phyloP scores from a whole-genome alignment of 2,329 filamentous ascomycete species.

The Aspergillus sp. region DNA sequence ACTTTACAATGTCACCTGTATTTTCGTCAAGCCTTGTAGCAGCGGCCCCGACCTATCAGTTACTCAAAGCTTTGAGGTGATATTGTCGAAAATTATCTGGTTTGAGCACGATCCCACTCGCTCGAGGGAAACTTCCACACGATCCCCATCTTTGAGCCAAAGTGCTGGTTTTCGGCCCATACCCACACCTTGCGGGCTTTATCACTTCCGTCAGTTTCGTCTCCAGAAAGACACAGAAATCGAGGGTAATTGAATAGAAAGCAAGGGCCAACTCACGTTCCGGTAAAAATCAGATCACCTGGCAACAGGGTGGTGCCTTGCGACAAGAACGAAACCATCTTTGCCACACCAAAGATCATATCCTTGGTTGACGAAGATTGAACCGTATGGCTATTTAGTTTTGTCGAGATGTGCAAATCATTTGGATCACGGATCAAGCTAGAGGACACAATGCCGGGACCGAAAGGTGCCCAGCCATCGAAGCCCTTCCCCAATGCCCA shows the following conservation, averaged over 20 bases:
- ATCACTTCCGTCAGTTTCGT: not conserved
- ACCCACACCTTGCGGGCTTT: constrained; percentile 66
- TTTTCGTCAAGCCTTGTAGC: not conserved
- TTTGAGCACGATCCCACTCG: constrained; percentile 59
- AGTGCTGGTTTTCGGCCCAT: constrained; percentile 66
- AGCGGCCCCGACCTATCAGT: not conserved
- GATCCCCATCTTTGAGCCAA: constrained; percentile 69
- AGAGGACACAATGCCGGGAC: constrained; percentile 66
- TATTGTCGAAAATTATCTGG: constrained; percentile 44
- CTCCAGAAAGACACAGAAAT: constrained; percentile 21
- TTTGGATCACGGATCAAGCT: constrained; percentile 47
- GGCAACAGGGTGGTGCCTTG: constrained; percentile 43
- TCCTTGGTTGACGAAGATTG: constrained; percentile 52
- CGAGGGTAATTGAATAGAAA: constrained; percentile 6
- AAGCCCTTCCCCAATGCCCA: constrained; percentile 74
- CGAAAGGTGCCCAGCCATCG: constrained; percentile 72
- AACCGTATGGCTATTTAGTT: constrained; percentile 49
- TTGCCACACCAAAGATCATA: constrained; percentile 49
- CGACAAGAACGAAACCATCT: constrained; percentile 48
- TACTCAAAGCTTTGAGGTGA: constrained; percentile 35
- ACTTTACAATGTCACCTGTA: not conserved
- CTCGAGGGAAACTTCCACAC: constrained; percentile 68
- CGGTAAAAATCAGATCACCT: constrained; percentile 45
- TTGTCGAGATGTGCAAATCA: constrained; percentile 44
- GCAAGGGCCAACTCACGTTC: constrained; percentile 39